Base-by-base conservation (phyloP, 805 yeast genomes). In the Metschnikowia noctiluminum region DNA sequence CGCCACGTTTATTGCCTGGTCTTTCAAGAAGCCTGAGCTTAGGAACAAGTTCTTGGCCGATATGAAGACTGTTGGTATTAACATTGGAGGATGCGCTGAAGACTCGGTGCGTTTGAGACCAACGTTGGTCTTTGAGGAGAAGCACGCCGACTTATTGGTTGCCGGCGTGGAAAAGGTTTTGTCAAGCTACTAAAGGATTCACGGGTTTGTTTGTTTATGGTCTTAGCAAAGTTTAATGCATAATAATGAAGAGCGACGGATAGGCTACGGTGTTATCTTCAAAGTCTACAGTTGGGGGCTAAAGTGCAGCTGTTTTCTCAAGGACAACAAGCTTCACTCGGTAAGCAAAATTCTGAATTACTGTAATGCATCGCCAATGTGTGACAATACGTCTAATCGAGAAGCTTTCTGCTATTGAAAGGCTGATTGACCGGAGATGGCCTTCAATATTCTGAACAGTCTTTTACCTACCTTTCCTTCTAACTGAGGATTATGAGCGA, bases 1-100 rank as follows among this genome's bases (percentile, higher is more conserved):
- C 58, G 95, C 87, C 40, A 86, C 94, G 42, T 87, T 85, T 70
- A 80, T 87, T 65, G 95, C 95, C n/a, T 87, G 89, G 81, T 86
- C 85, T 57, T 68, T 82, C 60, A 77, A 78, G 43, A 60, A 78
- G 45, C 66, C 78, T 38, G 74, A 71, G 48, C 68, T 72, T 27
- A 81, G 96, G 71, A 82, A 84, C 67, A 66, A 73, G 58, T 83
- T 88, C 68, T 69, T 85, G 60, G 57, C 56, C 52, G 81, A 77
- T 54, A 74, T 85, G 78, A 84, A 81, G 70, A 62, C 68, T 41
- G 74, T 64, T 43, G 96, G 96, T 67, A 77, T 86, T 53, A 87
- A 88, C 68, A 78, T 86, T 62, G 96, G 96, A 59, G 95, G 91
- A 43, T 88, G 96, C 71, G 91, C 92, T 46, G 87, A 80, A 47